Conservation (phyloP, 2,329 filamentous ascomycete genomes). For the Xenoacremonium recifei region DNA sequence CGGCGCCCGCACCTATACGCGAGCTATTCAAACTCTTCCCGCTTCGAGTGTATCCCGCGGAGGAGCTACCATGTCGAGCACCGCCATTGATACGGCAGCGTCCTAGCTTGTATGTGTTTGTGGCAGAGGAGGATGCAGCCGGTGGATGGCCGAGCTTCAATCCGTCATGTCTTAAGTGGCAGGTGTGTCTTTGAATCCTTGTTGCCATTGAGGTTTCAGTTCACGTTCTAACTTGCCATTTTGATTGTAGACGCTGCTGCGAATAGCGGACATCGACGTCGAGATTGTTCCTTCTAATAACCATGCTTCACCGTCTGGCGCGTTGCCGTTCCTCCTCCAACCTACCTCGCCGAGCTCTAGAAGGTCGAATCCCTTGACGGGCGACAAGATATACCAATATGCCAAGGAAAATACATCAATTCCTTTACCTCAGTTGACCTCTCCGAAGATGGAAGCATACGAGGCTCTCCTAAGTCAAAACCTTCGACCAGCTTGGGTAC, state of each 20-base stretch:
- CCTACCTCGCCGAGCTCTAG: conserved; percentile 26
- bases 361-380: conserved; percentile 54
- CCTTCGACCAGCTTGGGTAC: conserved; percentile 83
- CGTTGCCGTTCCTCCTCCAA: conserved; percentile 84
- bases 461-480: conserved; percentile 71
- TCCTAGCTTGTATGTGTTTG: conserved; percentile 75
- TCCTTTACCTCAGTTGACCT: conserved; percentile 46
- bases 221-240: too few relatives aligned
- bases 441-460: conserved; percentile 70
- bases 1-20: conserved; percentile 73
- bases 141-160: conserved; percentile 76
- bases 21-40: conserved; percentile 83
- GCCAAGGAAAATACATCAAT: conserved; percentile 45
- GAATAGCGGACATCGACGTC: conserved; percentile 70
- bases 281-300: conserved; percentile 74
- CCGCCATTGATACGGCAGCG: conserved; percentile 37
- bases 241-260: conserved; percentile 72
- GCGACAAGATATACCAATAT: conserved; percentile 66
- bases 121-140: conserved; percentile 59
- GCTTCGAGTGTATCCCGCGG: conserved; percentile 70
- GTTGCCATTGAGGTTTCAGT: neutral
- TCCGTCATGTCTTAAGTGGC: conserved; percentile 92
- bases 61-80: conserved; percentile 68
- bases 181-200: conserved; percentile 58
- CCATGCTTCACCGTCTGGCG: conserved; percentile 85